Base-by-base conservation (phyloP, 2,329 filamentous ascomycete species). In the Paecilomyces sp. region DNA sequence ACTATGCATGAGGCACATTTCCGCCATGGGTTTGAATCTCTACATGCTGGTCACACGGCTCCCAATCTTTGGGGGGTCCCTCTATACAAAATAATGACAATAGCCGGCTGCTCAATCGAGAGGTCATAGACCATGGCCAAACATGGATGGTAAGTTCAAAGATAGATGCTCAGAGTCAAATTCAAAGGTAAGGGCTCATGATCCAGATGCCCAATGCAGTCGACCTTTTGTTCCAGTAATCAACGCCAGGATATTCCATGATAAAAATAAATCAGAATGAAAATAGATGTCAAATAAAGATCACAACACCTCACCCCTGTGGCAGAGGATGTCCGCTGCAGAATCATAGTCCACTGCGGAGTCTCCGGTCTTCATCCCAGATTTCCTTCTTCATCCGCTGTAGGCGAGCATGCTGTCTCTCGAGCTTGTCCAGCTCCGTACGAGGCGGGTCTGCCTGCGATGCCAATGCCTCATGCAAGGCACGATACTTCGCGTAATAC, bases 311-410 rank as follows among this genome's bases (percentile, higher is more conserved):
- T 18, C 41, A 15, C 9, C n/a, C 25, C n/a, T 18, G n/a, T 47
- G 8, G 41, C 6, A 3, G 41, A 18, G 7, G 8, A 47, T 18
- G n/a, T 18, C 13, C 7, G 7, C n/a, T 22, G 31, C 65, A 64
- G 15, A 67, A 25, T 31, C n/a, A 58, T 52, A 53, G 6, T 7
- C 41, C 41, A n/a, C 36, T 66, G 24, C 71, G 69, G 7, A 77
- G 65, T 34, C 70, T 70, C 58, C 71, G 70, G 64, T 78, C 70
- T 63, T 77, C 75, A 41, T 76, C 74, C 75, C 75, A 77, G 62
- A 86, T 85, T 67, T 85, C 81, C 61, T 78, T 72, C 74, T 86
- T 86, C 80, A 85, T 83, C 64, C 77, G 76, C 65, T 81, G 77
- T 54, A 85, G 70, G 64, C 78, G 76, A 64, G 73, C 71, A 68